Percentiles rank a stretch among this genome's conserved stretches.
These are phyloP conservation scores for Leishmania guyanensis DNA, from an alignment of 208 protist species.

Conservation along the genomic window DNA sequence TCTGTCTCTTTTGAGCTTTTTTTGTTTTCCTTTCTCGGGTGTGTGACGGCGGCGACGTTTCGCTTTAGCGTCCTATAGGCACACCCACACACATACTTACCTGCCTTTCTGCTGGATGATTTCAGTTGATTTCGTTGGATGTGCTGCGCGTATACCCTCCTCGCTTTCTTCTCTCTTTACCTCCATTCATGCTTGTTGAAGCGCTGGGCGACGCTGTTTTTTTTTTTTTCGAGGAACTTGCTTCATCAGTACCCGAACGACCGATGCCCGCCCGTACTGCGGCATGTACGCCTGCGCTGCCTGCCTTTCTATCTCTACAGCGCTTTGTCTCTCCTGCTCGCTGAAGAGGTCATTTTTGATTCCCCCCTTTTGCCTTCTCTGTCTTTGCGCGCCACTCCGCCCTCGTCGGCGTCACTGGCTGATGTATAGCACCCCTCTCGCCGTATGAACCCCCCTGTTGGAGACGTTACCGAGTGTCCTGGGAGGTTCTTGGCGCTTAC, in stretches of 20 bases:
- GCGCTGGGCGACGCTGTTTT: background rate
- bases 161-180: background rate
- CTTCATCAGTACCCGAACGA: background rate
- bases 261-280: background rate
- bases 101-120: background rate
- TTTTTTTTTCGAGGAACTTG: background rate
- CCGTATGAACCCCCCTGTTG: background rate
- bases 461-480: background rate
- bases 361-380: background rate
- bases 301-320: background rate
- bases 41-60: background rate
- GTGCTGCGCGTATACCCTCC: background rate
- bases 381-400: background rate
- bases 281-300: background rate
- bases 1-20: background rate
- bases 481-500: background rate
- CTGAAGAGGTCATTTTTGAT: background rate
- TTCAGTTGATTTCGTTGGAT: background rate
- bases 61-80: background rate
- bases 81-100: background rate
- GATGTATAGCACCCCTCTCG: background rate
- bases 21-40: background rate
- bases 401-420: background rate
- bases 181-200: background rate
- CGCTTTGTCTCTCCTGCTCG: background rate